Percentiles rank a stretch among this genome's conserved stretches.
phyloP scores from a whole-genome alignment of 257 asterid species.

The Nicotiana knightiana region DNA sequence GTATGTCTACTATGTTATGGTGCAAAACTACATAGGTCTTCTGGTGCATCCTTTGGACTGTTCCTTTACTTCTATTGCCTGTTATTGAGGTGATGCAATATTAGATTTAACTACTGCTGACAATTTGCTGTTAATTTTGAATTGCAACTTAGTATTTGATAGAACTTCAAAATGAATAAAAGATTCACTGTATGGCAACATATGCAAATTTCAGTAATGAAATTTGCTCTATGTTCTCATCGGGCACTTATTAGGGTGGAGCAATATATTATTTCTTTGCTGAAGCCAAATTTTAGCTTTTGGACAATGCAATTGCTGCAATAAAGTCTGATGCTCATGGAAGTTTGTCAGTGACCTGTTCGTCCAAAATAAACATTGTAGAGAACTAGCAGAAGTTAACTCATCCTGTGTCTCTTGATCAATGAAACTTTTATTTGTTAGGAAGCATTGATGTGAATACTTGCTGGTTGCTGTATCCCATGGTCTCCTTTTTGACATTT shows the following conservation, averaged over 20 bases:
- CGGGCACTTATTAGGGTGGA: neutral
- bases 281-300: neutral
- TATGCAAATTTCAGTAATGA: neutral
- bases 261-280: neutral
- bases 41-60: neutral
- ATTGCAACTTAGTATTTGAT: neutral
- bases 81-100: neutral
- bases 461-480: neutral
- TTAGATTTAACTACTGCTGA: neutral
- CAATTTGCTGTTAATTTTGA: neutral
- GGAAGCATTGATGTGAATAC: neutral
- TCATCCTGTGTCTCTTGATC: neutral
- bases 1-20: neutral
- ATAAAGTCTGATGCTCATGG: neutral
- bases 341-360: neutral
- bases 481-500: neutral
- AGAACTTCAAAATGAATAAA: neutral
- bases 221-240: neutral
- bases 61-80: neutral
- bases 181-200: neutral
- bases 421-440: neutral
- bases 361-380: neutral
- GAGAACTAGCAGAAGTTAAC: neutral
- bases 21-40: neutral
- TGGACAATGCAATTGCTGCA: neutral